Percentiles rank a stretch among this genome's conserved stretches.
Evolutionary conservation across 495 filamentous ascomycete genomes (phyloP).

Genomic region (Aspergillus heteromorphus): DNA sequence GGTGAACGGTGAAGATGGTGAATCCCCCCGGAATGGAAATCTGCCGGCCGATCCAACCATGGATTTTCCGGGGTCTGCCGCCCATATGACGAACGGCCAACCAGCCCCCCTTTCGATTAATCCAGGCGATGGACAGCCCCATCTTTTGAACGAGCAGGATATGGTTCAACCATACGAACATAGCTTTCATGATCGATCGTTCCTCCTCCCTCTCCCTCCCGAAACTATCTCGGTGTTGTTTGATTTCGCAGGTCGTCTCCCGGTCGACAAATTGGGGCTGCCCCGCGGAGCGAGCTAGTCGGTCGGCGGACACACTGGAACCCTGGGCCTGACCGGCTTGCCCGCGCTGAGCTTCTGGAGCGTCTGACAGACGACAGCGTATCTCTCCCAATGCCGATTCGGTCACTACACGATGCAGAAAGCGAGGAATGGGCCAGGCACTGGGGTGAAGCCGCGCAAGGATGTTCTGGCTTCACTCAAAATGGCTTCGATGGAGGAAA

Average conservation of each 20-base stretch:
- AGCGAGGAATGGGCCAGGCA: slow-evolving; percentile 55
- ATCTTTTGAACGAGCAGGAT: not conserved
- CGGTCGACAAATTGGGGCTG: slow-evolving; percentile 1
- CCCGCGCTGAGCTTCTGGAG: slow-evolving; percentile 7
- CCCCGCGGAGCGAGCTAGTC: slow-evolving; percentile 6
- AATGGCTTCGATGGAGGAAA: slow-evolving; percentile 67
- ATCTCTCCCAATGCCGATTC: slow-evolving; percentile 29
- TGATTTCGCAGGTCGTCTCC: not conserved
- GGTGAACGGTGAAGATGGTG: not conserved
- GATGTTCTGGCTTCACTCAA: slow-evolving; percentile 70
- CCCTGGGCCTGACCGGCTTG: slow-evolving; percentile 10
- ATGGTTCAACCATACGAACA: slow-evolving; percentile 1
- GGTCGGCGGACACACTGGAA: slow-evolving; percentile 5
- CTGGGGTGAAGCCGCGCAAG: slow-evolving; percentile 43
- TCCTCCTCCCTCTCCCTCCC: too few relatives aligned
- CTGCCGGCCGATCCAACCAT: slow-evolving; percentile 13
- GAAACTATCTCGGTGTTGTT: not conserved
- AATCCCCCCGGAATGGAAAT: slow-evolving; percentile 11
- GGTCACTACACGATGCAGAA: slow-evolving; percentile 48
- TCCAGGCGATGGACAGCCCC: not conserved
- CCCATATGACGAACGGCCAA: not conserved
- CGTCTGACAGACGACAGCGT: not conserved
- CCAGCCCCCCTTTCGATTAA: not conserved
- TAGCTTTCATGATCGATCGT: not conserved
- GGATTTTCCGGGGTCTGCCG: slow-evolving; percentile 8